Base-by-base conservation (phyloP, 345 rosid genomes). In the Eucalyptus polyanthemos region DNA sequence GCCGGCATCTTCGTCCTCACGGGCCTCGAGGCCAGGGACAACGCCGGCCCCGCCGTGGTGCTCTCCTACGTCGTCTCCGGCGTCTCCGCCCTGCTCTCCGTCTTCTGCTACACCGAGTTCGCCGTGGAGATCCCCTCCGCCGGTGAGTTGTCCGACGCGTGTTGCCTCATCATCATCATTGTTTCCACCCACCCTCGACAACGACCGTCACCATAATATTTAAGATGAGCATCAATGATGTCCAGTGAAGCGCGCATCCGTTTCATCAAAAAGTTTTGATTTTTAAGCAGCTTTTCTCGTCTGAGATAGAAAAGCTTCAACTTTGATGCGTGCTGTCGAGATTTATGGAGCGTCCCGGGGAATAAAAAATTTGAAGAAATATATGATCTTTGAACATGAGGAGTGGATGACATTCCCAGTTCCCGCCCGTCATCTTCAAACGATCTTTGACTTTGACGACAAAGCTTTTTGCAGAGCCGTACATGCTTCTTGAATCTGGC, bases 101-200 rank as follows among this genome's bases (percentile, higher is more conserved):
- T 92, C 60, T 93, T 93, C 91, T 93, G 95, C 88, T 92, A 93
- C 92, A 93, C 95, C 34, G 95, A 93, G 90, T 93, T 93, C 65
- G 95, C 95, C 80, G 95, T 92, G 5, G 94, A 93, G 87, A 92
- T 93, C 27, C 94, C 95, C 3, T 93, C 92, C 49, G 95, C 95
- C 27, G 91, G 91, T 87, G 58, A 44, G 76, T 85, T 47, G 11
- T 25, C 0, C 10, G 13, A 37, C 81, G 16, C 65, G 29, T 53
- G 29, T 34, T 42, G 62, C 56, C 4, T 58, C 15, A 0, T 51
- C 29, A n/a, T 53, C 60, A 2, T 51, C 29, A n/a, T 34, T 34
- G 29, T 25, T 53, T 86, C 67, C 44, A 58, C 25, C 25, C 5
- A 21, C 22, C 29, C 1, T 34, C 22, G 40, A 58, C 42, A 42